Conservation (phyloP, 2,329 filamentous ascomycete species). For the Penicillium sp. region DNA sequence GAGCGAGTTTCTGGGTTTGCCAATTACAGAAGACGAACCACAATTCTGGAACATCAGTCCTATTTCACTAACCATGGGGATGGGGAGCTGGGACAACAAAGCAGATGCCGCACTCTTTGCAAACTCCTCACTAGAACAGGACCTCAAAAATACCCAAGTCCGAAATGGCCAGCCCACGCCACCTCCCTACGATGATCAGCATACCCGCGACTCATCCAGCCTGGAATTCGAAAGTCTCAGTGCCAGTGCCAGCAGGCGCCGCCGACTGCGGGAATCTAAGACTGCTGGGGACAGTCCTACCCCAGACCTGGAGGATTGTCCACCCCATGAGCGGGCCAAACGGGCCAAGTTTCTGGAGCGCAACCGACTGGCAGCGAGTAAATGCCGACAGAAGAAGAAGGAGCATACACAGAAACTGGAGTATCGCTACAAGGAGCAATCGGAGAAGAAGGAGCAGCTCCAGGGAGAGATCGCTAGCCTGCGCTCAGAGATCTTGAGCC, state of each 20-base stretch:
- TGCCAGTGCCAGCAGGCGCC: conserved; percentile 12
- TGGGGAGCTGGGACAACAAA: conserved; percentile 24
- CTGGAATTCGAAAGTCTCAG: conserved; percentile 13
- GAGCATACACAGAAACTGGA: conserved; percentile 53
- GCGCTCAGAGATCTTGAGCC: conserved; percentile 35
- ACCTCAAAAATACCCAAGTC: conserved; percentile 35
- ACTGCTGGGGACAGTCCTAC: conserved; percentile 19
- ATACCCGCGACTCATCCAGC: conserved; percentile 12
- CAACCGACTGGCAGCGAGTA: conserved; percentile 56
- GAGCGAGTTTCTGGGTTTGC: conserved; percentile 28
- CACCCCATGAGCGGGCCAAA: conserved; percentile 36
- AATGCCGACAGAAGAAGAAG: conserved; percentile 61
- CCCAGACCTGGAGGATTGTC: conserved; percentile 23
- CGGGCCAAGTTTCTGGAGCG: conserved; percentile 54
- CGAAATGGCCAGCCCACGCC: conserved; percentile 39
- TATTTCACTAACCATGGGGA: conserved; percentile 24
- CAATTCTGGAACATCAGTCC: conserved; percentile 31
- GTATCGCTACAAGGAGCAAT: conserved; percentile 34
- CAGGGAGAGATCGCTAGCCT: conserved; percentile 33
- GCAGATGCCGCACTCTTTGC: conserved; percentile 24
- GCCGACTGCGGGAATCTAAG: conserved; percentile 15
- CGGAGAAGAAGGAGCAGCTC: conserved; percentile 32
- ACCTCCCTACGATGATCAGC: conserved; percentile 31
- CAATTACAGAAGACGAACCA: conserved; percentile 30
- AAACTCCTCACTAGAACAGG: conserved; percentile 27